These are phyloP conservation scores for Thielaviopsis euricoi DNA, from an alignment of 2,329 filamentous ascomycete species.

Conservation along the genomic window DNA sequence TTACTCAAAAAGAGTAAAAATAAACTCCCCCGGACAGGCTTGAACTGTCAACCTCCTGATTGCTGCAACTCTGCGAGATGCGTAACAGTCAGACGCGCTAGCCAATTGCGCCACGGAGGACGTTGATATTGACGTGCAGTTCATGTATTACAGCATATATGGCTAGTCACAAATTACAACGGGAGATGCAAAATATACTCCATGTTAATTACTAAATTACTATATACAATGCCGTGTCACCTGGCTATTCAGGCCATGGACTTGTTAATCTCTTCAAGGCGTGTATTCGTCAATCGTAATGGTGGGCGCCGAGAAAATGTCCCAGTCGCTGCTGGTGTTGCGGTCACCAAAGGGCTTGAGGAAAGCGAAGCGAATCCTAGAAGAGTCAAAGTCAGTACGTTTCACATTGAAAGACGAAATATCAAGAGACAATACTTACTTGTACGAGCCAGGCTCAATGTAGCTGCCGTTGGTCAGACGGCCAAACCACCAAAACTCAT, in stretches of 20 bases:
- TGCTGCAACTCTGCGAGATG: neutral
- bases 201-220: too few species aligned
- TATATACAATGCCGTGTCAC: neutral
- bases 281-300: neutral
- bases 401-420: neutral
- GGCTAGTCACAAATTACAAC: too few species aligned
- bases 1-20: too few species aligned
- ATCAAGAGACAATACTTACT: neutral
- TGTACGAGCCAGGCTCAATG: constrained; percentile 17
- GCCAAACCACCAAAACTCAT: constrained; percentile 17
- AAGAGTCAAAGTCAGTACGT: neutral
- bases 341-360: constrained; percentile 16
- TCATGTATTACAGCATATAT: too few species aligned
- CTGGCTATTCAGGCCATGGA: neutral
- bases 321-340: constrained; percentile 14
- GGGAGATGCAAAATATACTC: too few species aligned
- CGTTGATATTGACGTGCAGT: too few species aligned
- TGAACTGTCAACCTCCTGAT: too few species aligned
- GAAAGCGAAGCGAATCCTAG: constrained; percentile 15
- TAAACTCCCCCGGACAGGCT: too few species aligned
- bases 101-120: neutral
- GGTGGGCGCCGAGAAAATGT: constrained; percentile 10
- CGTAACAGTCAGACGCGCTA: neutral
- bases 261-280: neutral
- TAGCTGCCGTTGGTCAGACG: constrained; percentile 16